Evolutionary conservation across 1,139 yeast species (phyloP).

Genomic region (Candida mesenterica): DNA sequence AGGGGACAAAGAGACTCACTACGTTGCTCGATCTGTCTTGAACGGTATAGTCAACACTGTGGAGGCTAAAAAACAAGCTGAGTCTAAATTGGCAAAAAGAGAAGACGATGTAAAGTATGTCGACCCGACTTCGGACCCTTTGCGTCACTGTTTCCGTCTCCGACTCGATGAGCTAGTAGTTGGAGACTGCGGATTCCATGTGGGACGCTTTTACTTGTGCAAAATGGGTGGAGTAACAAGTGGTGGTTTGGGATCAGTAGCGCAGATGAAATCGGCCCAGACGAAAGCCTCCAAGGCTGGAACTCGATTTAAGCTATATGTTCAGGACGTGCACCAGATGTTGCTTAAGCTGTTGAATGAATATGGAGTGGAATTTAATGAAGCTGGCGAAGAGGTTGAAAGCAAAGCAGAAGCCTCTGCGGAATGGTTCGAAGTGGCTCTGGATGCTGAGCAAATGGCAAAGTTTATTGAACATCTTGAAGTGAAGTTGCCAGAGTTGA

Average conservation of each 20-base stretch:
- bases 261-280: slow-evolving; percentile 30
- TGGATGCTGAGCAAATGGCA: slow-evolving; percentile 29
- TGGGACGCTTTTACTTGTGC: slow-evolving; percentile 47
- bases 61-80: slow-evolving; percentile 32
- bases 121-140: slow-evolving; percentile 45
- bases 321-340: slow-evolving; percentile 46
- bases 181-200: slow-evolving; percentile 47
- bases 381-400: slow-evolving; percentile 27
- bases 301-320: slow-evolving; percentile 47
- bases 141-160: slow-evolving; percentile 33
- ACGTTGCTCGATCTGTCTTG: slow-evolving; percentile 40
- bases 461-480: slow-evolving; percentile 30
- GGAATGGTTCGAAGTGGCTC: slow-evolving; percentile 48
- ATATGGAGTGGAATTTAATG: slow-evolving; percentile 39
- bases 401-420: slow-evolving; percentile 1
- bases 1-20: slow-evolving; percentile 46
- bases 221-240: slow-evolving; percentile 38
- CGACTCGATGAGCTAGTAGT: slow-evolving; percentile 42
- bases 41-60: slow-evolving; percentile 36
- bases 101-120: slow-evolving; percentile 33
- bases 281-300: slow-evolving; percentile 17
- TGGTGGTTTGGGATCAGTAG: slow-evolving; percentile 41
- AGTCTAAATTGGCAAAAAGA: slow-evolving; percentile 30
- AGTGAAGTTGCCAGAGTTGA: slow-evolving; percentile 11
- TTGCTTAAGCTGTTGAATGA: slow-evolving; percentile 25